Base-by-base conservation (phyloP, 257 asterid genomes). In the Gentiana dahurica region DNA sequence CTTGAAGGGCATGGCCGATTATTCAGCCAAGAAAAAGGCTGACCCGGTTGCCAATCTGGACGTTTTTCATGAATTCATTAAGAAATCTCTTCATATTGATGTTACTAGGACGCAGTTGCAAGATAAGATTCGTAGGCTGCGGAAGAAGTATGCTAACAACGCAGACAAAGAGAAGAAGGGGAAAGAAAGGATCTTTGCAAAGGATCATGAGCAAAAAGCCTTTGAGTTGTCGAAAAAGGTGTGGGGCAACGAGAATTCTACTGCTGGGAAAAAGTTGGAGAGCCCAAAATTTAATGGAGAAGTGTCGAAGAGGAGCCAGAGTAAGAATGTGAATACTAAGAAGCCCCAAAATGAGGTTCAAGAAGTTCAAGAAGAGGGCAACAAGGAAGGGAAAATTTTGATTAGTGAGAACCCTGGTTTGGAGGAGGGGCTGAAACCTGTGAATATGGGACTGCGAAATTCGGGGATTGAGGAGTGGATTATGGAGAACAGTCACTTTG, bases 81-180 rank as follows among this genome's bases (percentile, higher is more conserved):
- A 68, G 68, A 59, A 75, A 1, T 73, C 69, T 34, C n/a, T 87
- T 55, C 86, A 69, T 12, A 54, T 70, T 0, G 82, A 71, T 32
- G 74, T 75, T 34, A 65, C 60, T 1, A 71, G 66, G 67, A 10
- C 62, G n/a, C 96, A 87, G 58, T 36, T 87, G 73, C 83, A 64
- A 59, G 73, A 73, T 24, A 84, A 87, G 67, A 77, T 87, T 4
- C 63, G 79, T 65, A 78, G 81, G 73, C 49, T 82, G 64, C 78
- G 46, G 71, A 77, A 58, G 68, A 84, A 78, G 67, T 82, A 73
- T 8, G 66, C 7, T 43, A 79, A 79, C 63, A 79, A 75, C 24
- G 74, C 68, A 6, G 57, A 53, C 33, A 78, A 62, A 51, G 80
- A 54, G 70, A 76, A 66, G 54, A 77, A 57, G 12, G 89, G 75